Conservation (phyloP, 352 stramenopile genomes). For the Globisporangium recalcitrans region DNA sequence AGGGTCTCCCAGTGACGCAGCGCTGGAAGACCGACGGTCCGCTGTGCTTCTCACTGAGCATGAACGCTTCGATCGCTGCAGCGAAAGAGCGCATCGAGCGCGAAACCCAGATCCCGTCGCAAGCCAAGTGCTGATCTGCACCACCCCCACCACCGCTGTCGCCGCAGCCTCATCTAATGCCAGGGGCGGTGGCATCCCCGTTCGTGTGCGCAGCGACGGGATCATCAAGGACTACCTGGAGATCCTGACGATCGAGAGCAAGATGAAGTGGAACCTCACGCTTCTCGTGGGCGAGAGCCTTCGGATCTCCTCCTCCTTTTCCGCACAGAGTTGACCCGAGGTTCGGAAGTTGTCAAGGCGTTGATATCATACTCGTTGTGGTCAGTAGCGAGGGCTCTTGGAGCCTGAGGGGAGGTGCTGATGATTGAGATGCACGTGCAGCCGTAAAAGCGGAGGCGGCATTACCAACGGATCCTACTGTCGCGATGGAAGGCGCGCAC, state of each 20-base stretch:
- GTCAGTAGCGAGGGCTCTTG: not conserved
- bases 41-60: conserved; percentile 4
- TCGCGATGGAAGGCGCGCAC: not conserved
- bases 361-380: too few relatives aligned
- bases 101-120: conserved; percentile 11
- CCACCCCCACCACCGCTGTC: not conserved
- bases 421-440: not conserved
- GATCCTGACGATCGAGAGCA: conserved; percentile 2
- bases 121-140: conserved; percentile 17
- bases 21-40: conserved; percentile 3
- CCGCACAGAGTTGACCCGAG: not conserved
- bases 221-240: conserved; percentile 12
- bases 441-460: not conserved
- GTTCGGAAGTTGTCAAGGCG: too few relatives aligned
- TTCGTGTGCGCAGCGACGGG: conserved; percentile 10
- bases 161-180: too few relatives aligned
- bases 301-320: not conserved
- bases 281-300: conserved; percentile 32
- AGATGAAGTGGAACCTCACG: conserved; percentile 21
- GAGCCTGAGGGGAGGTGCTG: too few relatives aligned
- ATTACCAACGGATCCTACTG: not conserved
- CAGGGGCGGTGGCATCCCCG: too few relatives aligned
- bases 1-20: conserved; percentile 3
- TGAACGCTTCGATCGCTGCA: not conserved
- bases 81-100: conserved; percentile 18